Base-by-base conservation (phyloP, 1,284 basidiomycete species). In the Stygiomarasmius scandens region DNA sequence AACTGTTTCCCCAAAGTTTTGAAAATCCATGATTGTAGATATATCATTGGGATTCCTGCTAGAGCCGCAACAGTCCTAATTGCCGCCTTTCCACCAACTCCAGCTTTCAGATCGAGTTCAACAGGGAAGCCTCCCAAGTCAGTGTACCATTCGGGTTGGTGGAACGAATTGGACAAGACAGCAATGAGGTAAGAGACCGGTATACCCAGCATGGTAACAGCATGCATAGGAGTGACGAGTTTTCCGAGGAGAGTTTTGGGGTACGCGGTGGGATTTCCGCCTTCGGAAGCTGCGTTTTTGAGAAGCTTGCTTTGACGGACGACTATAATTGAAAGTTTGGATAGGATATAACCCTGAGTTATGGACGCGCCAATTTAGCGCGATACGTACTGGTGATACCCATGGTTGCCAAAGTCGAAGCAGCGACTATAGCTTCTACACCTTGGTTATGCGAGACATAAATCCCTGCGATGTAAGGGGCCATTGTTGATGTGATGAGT, bases 141-240 rank as follows among this genome's bases (percentile, higher is more conserved):
- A 5, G 49, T 50, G 63, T 74, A 64, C 72, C 72, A 75, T 5
- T 59, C 48, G 5, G 72, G 72, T 56, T 75, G 74, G 29, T 63
- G 58, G 24, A 74, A 62, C 16, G 62, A 58, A 54, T 70, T 74
- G 24, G 64, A 49, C 16, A 56, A 44, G 12, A 74, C 63, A 2
- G 63, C 58, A 5, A 50, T 41, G 16, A 67, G 64, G 52, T 70
- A 74, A 9, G 67, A 54, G 2, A 63, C 47, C 22, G 71, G 66
- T 32, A 66, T 61, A 34, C 65, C 48, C 20, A 67, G n/a, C 5
- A 55, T 56, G 2, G 69, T 56, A 16, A 69, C 14, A 3, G 62
- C 64, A 48, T 74, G 73, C 11, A 68, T 48, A 3, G 71, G 68
- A 16, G 66, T 56, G 14, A 71, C 52, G 55, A 71, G 14, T 46